Evolutionary conservation across 1,139 yeast genomes (phyloP).

Genomic region (Blastobotrys malaysiensis): DNA sequence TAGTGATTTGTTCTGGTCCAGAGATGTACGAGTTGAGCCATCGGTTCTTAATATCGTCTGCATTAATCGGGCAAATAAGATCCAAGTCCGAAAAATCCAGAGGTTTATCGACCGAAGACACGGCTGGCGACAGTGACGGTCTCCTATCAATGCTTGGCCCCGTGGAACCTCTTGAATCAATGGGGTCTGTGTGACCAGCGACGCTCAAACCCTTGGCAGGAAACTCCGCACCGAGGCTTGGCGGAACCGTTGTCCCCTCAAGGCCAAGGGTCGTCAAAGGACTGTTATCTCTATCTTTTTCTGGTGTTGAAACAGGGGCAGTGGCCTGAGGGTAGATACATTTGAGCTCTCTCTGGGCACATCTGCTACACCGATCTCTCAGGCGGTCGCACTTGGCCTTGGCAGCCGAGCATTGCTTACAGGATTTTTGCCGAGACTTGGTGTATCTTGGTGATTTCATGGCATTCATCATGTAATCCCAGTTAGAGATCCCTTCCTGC

Average conservation of each 20-base stretch:
- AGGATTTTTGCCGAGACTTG: constrained; percentile 9
- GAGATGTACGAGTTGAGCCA: constrained; percentile 10
- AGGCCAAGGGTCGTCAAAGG: no score
- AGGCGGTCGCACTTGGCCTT: constrained; percentile 10
- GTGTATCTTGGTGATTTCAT: constrained; percentile 6
- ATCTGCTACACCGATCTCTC: constrained; percentile 1
- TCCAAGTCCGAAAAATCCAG: constrained; percentile 7
- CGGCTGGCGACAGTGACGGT: no score
- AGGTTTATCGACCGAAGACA: neutral
- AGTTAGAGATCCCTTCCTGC: no score
- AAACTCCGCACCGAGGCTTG: neutral
- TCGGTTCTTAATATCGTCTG: constrained; percentile 6
- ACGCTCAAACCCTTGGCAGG: no score
- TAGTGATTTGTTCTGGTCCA: constrained; percentile 4
- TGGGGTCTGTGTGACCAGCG: no score
- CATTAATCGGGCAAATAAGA: constrained; percentile 8
- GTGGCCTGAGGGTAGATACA: neutral
- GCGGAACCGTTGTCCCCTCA: no score
- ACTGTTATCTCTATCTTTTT: neutral
- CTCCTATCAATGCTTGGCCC: no score
- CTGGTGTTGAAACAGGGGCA: neutral
- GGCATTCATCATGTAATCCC: no score
- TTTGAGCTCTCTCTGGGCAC: neutral
- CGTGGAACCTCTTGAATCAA: no score
- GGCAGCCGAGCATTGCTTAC: constrained; percentile 8